Conservation (phyloP, 345 rosid genomes). For the Gossypium bickii region DNA sequence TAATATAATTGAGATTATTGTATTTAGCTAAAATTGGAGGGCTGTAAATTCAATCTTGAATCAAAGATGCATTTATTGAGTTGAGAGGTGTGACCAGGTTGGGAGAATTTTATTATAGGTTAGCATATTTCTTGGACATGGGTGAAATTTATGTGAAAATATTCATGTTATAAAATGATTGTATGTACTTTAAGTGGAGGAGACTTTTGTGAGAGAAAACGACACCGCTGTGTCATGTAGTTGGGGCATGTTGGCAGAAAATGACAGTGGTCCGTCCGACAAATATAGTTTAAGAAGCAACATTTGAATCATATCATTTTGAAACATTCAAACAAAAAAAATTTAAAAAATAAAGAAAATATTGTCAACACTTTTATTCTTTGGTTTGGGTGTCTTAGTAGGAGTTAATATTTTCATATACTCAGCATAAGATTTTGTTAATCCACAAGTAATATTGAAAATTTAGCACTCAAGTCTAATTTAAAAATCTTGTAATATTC, state of each 20-base stretch:
- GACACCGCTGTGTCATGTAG: not conserved
- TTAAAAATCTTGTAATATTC: no score
- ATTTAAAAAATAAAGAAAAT: no score
- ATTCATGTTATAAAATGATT: not conserved
- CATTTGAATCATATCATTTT: constrained; percentile 4
- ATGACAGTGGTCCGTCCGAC: constrained; percentile 9
- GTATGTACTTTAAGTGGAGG: not conserved
- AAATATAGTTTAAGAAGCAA: not conserved
- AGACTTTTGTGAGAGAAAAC: not conserved
- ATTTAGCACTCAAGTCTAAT: no score
- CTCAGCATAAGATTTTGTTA: no score
- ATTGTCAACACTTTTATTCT: no score
- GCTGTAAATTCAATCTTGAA: not conserved
- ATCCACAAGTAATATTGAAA: no score
- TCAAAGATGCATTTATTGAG: not conserved
- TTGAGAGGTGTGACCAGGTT: not conserved
- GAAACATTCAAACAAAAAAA: not conserved
- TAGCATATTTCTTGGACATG: not conserved
- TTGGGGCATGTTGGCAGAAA: not conserved
- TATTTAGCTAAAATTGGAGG: not conserved
- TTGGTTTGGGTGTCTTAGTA: no score
- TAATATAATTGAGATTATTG: not conserved
- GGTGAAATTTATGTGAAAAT: not conserved
- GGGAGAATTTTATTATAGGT: not conserved
- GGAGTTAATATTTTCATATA: no score